Conservation (phyloP, 2,329 filamentous ascomycete genomes). For the Monilinia vaccinii-corymbosi region DNA sequence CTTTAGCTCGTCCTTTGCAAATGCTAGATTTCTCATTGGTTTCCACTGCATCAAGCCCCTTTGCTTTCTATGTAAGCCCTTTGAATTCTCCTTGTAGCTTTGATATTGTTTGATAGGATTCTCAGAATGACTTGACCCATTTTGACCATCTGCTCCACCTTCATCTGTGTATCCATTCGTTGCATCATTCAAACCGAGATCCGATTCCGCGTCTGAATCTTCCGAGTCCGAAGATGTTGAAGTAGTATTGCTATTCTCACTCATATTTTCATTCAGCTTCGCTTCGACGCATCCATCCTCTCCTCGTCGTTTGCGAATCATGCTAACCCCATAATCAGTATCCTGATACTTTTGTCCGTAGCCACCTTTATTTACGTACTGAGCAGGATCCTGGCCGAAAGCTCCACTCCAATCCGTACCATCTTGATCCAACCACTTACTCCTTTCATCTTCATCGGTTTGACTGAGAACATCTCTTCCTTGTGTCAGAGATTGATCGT, state of each 20-base stretch:
- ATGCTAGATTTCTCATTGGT: constrained; percentile 74
- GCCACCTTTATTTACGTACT: constrained; percentile 20
- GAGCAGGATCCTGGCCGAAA: constrained; percentile 66
- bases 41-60: constrained; percentile 93
- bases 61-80: constrained; percentile 75
- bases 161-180: constrained; percentile 5
- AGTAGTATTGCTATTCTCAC: constrained; percentile 10
- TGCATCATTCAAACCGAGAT: constrained; percentile 53
- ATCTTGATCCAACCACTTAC: constrained; percentile 68
- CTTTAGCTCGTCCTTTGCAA: constrained; percentile 80
- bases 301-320: constrained; percentile 5
- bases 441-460: constrained; percentile 61
- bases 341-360: constrained; percentile 1
- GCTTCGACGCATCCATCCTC: constrained; percentile 2
- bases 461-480: constrained; percentile 73
- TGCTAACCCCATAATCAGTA: constrained; percentile 13
- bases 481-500: constrained; percentile 71
- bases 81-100: constrained; percentile 57
- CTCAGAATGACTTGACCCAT: constrained; percentile 27
- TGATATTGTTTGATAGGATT: constrained; percentile 50
- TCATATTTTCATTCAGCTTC: constrained; percentile 28
- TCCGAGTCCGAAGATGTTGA: constrained; percentile 17
- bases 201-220: constrained; percentile 29
- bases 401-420: constrained; percentile 82
- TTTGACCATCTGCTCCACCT: neutral